These are phyloP conservation scores for Rhytidiadelphus loreus DNA, from an alignment of 225 moss, liverwort and hornwort species.

Conservation along the genomic window DNA sequence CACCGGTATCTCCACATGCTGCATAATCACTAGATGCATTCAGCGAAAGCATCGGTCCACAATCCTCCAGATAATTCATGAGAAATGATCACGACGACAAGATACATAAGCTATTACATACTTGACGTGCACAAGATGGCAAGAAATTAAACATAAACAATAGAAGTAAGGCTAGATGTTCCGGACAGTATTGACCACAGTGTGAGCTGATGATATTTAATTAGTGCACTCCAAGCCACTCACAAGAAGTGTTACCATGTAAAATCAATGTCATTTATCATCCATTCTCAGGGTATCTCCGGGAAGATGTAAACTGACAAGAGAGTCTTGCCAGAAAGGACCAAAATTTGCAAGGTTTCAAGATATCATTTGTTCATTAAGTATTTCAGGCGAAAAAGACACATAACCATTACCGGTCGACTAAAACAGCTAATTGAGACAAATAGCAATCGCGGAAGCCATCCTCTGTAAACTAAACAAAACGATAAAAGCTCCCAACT, in stretches of 20 bases:
- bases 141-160: not conserved
- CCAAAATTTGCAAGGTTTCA: not conserved
- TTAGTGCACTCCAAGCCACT: not conserved
- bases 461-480: not conserved
- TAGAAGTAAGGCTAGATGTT: not conserved
- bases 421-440: not conserved
- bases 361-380: not conserved
- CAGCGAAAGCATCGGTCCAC: not conserved
- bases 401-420: not conserved
- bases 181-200: not conserved
- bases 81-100: not conserved
- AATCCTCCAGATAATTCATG: not conserved
- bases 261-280: not conserved
- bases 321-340: not conserved
- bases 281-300: not conserved
- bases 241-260: not conserved
- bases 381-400: not conserved
- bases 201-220: not conserved
- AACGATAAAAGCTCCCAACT: not conserved
- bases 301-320: not conserved
- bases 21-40: not conserved
- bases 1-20: constrained; percentile 38
- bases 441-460: not conserved
- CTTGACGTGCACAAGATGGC: not conserved
- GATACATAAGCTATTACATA: not conserved